These are phyloP conservation scores for Septoria linicola DNA, from an alignment of 2,329 filamentous ascomycete genomes.

Conservation along the genomic window DNA sequence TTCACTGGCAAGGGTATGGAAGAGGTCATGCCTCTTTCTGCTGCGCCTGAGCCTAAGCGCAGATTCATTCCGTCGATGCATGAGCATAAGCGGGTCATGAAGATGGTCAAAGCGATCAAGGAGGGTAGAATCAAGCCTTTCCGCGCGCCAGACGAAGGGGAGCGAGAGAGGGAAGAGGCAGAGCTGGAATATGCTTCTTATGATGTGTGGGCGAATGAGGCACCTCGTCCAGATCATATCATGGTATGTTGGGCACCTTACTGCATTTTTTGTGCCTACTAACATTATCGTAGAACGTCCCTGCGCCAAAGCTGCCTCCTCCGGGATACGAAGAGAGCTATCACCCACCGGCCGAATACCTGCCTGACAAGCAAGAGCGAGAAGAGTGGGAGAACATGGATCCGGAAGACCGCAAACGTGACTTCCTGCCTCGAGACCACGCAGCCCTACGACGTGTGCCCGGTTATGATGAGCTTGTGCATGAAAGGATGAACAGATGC, in stretches of 20 bases:
- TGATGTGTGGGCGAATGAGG: slow-evolving; percentile 94
- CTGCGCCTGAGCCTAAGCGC: slow-evolving; percentile 92
- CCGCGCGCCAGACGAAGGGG: slow-evolving; percentile 69
- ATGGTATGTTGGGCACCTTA: slow-evolving; percentile 53
- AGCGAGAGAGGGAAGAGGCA: slow-evolving; percentile 57
- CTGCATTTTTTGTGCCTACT: neutral
- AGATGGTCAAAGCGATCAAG: slow-evolving; percentile 91
- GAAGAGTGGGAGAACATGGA: slow-evolving; percentile 82
- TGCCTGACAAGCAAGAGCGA: slow-evolving; percentile 81
- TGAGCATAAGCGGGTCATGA: slow-evolving; percentile 93
- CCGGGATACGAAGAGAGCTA: slow-evolving; percentile 96
- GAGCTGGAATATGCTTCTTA: slow-evolving; percentile 72
- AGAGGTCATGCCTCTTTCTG: slow-evolving; percentile 91
- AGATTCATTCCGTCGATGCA: slow-evolving; percentile 96
- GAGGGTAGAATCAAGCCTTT: slow-evolving; percentile 93
- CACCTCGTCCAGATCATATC: slow-evolving; percentile 73
- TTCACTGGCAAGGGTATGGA: slow-evolving; percentile 79
- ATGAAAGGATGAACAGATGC: slow-evolving; percentile 94
- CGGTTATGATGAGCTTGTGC: slow-evolving; percentile 84
- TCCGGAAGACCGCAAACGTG: slow-evolving; percentile 84
- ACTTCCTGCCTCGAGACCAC: slow-evolving; percentile 81
- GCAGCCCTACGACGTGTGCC: slow-evolving; percentile 86
- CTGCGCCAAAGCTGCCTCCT: slow-evolving; percentile 87
- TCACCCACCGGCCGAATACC: slow-evolving; percentile 90
- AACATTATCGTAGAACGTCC: slow-evolving; percentile 59